Evolutionary conservation across 164 flowering plant species (phyloP), one percentile per base, ranked within the genome.

Genomic region (Taxillus chinensis): DNA sequence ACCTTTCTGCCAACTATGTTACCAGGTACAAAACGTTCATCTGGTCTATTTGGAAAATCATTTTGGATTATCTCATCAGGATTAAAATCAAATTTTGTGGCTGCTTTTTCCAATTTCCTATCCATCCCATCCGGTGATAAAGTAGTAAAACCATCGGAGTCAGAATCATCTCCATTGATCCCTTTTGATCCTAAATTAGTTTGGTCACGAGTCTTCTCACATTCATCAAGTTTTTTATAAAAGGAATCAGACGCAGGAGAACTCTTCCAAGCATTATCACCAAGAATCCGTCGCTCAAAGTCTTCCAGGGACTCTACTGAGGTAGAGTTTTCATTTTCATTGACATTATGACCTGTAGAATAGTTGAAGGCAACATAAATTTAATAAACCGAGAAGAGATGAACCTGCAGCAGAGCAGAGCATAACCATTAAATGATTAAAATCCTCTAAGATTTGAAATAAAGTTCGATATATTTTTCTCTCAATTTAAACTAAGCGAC

Each of bases 61-160:
- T 82, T 85, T 37, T 70, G 6, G 4, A 5, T 4, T 1, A 77
- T 70, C 74, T 86, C 93, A 2, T 83, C 83, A 7, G 71, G 64
- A 65, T 82, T 69, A 63, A 62, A 61, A 37, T 83, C 78, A 70
- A 84, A 90, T 62, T 75, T 75, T 7, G 74, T 62, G 15, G 96
- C 92, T n/a, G 87, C 92, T 64, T 82, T 63, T 79, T 77, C 73
- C 74, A 91, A 66, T 67, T 83, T 84, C 58, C 70, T 80, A 65
- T 27, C 39, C 39, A 54, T 54, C 5, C 57, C 16, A 27, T 54
- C 16, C 11, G 48, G 2, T 52, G 17, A 52, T 2, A 16, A 16
- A n/a, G 37, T 52, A 52, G n/a, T 16, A 10, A 52, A 52, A 10
- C 0, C 27, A 52, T 5, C 0, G 37, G 16, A 52, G 5, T 52